Evolutionary conservation across 2,329 filamentous ascomycete genomes (phyloP).

Genomic region (Harringtonia lauricola): DNA sequence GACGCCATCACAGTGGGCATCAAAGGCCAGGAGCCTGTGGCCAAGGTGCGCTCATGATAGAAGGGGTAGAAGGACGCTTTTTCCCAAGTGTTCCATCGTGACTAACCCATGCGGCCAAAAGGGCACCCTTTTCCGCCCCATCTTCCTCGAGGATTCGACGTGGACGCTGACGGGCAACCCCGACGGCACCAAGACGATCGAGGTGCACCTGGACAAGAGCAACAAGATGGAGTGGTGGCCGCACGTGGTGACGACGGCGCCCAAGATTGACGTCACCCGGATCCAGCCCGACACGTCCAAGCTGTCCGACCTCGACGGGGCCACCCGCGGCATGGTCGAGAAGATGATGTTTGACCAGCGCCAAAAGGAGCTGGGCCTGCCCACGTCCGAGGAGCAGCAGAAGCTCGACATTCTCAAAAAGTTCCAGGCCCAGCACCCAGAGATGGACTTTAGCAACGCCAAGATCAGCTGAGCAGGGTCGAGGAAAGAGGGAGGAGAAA

Average conservation of each 20-base stretch:
- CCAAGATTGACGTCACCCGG: slow-evolving; percentile 89
- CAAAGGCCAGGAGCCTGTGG: slow-evolving; percentile 79
- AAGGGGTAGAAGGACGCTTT: no score
- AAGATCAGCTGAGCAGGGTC: slow-evolving; percentile 41
- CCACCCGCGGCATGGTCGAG: slow-evolving; percentile 95
- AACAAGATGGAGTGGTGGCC: slow-evolving; percentile 99
- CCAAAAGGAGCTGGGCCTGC: slow-evolving; percentile 86
- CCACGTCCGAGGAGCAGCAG: slow-evolving; percentile 88
- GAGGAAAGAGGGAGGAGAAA: neutral
- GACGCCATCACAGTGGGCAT: slow-evolving; percentile 66
- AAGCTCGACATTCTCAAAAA: slow-evolving; percentile 88
- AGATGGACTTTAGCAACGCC: slow-evolving; percentile 63
- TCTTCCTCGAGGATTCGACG: slow-evolving; percentile 78
- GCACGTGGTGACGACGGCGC: slow-evolving; percentile 76
- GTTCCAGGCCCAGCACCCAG: slow-evolving; percentile 72
- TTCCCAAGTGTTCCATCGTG: no score
- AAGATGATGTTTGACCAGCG: slow-evolving; percentile 99
- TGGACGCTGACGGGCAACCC: slow-evolving; percentile 60
- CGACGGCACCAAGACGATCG: slow-evolving; percentile 13
- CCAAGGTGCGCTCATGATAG: no score
- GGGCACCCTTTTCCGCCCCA: slow-evolving; percentile 74
- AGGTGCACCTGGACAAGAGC: slow-evolving; percentile 24
- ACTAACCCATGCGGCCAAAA: no score
- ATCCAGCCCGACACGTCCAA: slow-evolving; percentile 90
- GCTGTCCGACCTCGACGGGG: slow-evolving; percentile 83